Percentiles rank a stretch among this genome's conserved stretches.
Conservation (phyloP, 148 eudicot species). For the Agrostemma githago region DNA sequence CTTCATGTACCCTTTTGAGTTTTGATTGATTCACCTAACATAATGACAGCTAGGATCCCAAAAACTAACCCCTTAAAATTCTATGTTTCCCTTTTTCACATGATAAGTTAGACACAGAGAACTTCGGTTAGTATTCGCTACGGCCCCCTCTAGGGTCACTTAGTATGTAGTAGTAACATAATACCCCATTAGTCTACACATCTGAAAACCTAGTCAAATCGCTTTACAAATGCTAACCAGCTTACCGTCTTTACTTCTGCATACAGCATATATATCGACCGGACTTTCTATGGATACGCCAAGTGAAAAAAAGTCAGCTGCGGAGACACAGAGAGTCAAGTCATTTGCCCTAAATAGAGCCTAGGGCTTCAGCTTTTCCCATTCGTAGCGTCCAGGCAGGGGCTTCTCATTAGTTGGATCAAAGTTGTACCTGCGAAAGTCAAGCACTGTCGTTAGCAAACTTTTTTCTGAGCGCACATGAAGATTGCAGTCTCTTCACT, state of each 20-base stretch:
- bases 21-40: not conserved
- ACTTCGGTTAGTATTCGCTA: conserved; percentile 27
- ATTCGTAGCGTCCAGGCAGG: conserved; percentile 48
- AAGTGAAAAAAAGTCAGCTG: conserved; percentile 13
- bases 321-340: conserved; percentile 7
- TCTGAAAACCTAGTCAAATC: conserved; percentile 26
- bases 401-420: conserved; percentile 49
- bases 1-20: conserved; percentile 9
- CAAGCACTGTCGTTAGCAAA: not conserved
- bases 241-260: conserved; percentile 28
- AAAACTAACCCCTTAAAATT: not conserved
- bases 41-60: conserved; percentile 11
- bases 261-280: conserved; percentile 2
- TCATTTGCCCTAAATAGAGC: not conserved
- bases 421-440: conserved; percentile 47
- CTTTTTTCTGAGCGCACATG: not conserved
- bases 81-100: conserved; percentile 14
- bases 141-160: conserved; percentile 12
- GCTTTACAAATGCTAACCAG: conserved; percentile 35
- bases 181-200: conserved; percentile 31
- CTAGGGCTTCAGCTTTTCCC: conserved; percentile 37
- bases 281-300: not conserved
- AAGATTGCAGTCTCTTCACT: no score
- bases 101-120: conserved; percentile 36
- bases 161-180: conserved; percentile 28